These are phyloP conservation scores for Xylaria flabelliformis DNA, from an alignment of 495 filamentous ascomycete species.

Conservation along the genomic window DNA sequence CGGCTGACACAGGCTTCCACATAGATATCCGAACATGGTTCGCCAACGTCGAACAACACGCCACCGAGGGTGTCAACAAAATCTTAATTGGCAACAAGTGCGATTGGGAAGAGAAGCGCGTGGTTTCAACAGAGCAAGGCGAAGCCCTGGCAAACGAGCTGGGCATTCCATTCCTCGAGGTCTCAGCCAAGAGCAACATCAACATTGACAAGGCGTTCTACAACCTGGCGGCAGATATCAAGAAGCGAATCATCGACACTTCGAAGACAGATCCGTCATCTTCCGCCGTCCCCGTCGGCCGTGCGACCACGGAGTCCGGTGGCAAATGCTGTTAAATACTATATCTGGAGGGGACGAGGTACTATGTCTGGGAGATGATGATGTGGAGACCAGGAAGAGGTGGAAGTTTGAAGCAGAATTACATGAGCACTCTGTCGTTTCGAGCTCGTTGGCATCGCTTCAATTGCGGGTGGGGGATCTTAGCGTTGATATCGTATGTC, in stretches of 20 bases:
- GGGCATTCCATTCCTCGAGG: conserved; percentile 97
- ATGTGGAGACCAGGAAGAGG: conserved; percentile 22
- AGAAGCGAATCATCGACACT: conserved; percentile 90
- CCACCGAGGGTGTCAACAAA: conserved; percentile 99
- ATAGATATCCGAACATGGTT: conserved; percentile 99
- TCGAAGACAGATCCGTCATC: conserved; percentile 76
- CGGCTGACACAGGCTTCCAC: conserved; percentile 28
- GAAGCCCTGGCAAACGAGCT: conserved; percentile 95
- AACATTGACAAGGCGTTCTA: conserved; percentile 99
- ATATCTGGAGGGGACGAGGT: conserved; percentile 18
- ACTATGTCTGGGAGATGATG: conserved; percentile 1
- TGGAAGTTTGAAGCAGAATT: conserved; percentile 19
- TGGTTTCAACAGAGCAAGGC: conserved; percentile 89
- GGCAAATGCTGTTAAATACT: conserved; percentile 79
- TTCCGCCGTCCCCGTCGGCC: conserved; percentile 37
- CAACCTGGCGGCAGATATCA: conserved; percentile 93
- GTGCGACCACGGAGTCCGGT: conserved; percentile 17
- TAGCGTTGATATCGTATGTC: conserved; percentile 22
- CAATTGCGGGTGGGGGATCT: conserved; percentile 2
- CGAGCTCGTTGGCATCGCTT: conserved; percentile 20
- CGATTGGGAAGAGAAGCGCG: conserved; percentile 99
- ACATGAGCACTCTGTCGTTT: conserved; percentile 16
- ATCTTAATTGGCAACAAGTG: conserved; percentile 99
- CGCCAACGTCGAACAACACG: conserved; percentile 98
- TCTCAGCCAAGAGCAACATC: conserved; percentile 98